Evolutionary conservation across 352 stramenopile species (phyloP), one percentile per base, ranked within the genome.

Genomic region (Globisporangium sylvaticum): DNA sequence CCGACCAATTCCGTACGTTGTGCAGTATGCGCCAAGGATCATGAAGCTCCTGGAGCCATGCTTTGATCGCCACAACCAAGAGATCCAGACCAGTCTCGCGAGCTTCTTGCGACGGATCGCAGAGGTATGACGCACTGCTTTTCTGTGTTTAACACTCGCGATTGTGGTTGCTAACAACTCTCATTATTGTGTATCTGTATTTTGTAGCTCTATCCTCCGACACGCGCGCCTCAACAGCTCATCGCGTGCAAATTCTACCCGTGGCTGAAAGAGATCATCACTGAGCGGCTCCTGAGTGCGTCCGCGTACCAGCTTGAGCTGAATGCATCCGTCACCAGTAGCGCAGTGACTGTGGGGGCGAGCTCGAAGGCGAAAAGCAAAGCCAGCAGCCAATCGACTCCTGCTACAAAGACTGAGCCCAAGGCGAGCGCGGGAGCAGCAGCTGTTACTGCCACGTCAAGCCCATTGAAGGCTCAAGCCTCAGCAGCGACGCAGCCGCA

Each of bases 21-120:
- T 96, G 32, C 88, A 96, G 70, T 95, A 96, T 53, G 89, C 89
- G 4, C 88, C 88, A 14, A 78, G 88, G 34, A 92, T 96, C 48
- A 95, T 96, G 88, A 96, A 96, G 74, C 66, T 96, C 18, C 65
- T 96, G 18, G 89, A 96, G 62, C 88, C 89, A 31, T 96, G 89
- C 68, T 96, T 96, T 68, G 88, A 95, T 67, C 84, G 85, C 9
- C 76, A 83, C n/a, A 92, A 93, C 58, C 57, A 72, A 37, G 88
- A 94, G 39, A 92, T 96, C 25, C 89, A 96, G 69, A 58, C 73
- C 0, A 81, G 77, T 46, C 67, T 96, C 15, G 89, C 80, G 0
- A 80, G 66, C 20, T 95, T 95, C 71, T 58, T 96, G 58, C 60
- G 72, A 3, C 81, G 86, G 48, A 91, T 96, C 70, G 68, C 83